Evolutionary conservation across 331 rosid genomes (phyloP).

Genomic region (Arachis monticola): DNA sequence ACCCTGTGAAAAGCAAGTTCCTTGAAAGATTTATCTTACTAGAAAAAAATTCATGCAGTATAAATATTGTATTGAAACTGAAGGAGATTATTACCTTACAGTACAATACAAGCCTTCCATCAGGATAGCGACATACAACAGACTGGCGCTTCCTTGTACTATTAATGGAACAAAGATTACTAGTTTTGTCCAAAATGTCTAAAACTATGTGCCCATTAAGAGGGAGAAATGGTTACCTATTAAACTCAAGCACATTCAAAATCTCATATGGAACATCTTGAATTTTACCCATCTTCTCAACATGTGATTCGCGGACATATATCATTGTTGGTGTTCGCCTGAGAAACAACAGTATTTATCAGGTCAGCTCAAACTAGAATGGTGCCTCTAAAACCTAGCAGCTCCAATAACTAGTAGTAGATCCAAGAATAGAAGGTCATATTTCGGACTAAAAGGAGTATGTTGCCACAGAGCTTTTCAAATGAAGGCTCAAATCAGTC

Average conservation of each 20-base stretch:
- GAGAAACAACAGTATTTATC: conserved; percentile 45
- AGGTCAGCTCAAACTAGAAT: conserved; percentile 38
- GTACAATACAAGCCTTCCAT: conserved; percentile 92
- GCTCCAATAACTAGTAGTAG: conserved; percentile 33
- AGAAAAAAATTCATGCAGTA: conserved; percentile 33
- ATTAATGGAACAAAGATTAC: conserved; percentile 38
- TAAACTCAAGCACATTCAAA: conserved; percentile 96
- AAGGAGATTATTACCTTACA: conserved; percentile 80
- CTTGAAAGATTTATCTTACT: conserved; percentile 41
- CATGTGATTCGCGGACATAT: conserved; percentile 93
- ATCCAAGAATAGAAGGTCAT: conserved; percentile 31
- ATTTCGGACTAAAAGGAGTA: conserved; percentile 6
- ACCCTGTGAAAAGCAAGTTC: conserved; percentile 69
- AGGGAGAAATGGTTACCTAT: conserved; percentile 57
- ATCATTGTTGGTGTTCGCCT: conserved; percentile 94
- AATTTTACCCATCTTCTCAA: conserved; percentile 79
- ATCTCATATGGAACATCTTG: conserved; percentile 88
- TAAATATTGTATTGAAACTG: conserved; percentile 36
- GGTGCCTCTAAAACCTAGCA: conserved; percentile 34
- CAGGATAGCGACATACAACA: conserved; percentile 92
- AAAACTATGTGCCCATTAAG: conserved; percentile 1
- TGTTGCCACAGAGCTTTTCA: conserved; percentile 2
- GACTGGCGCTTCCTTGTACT: conserved; percentile 99
- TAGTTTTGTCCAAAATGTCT: conserved; percentile 26
- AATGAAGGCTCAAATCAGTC: conserved; percentile 30